Conservation (phyloP, 2,329 filamentous ascomycete species). For the Chrysosporium queenslandicum region DNA sequence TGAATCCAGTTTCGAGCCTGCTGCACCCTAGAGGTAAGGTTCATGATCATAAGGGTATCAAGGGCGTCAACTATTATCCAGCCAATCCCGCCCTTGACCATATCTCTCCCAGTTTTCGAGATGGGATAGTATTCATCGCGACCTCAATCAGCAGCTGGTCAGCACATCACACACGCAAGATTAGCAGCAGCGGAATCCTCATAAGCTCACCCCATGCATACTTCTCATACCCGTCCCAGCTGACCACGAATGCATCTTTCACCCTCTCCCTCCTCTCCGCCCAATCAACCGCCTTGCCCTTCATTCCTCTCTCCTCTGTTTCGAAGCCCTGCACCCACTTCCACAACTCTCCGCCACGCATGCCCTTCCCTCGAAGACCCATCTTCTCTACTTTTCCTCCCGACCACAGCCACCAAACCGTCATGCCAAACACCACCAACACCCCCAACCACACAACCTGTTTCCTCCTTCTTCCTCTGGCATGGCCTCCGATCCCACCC, state of each 20-base stretch:
- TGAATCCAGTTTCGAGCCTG: conserved; percentile 85
- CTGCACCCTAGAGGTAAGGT: conserved; percentile 72
- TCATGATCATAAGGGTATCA: conserved; percentile 98
- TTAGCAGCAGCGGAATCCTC: neutral
- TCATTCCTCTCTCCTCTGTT: conserved; percentile 24
- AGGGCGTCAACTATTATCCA: conserved; percentile 98
- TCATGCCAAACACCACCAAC: conserved; percentile 44
- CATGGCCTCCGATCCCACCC: neutral
- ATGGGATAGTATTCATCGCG: conserved; percentile 81
- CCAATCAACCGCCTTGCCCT: conserved; percentile 55
- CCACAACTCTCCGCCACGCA: conserved; percentile 40
- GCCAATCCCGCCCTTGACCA: conserved; percentile 80
- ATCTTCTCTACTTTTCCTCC: conserved; percentile 14
- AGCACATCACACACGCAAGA: neutral
- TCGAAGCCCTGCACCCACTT: conserved; percentile 43
- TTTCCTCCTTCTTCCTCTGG: conserved; percentile 44
- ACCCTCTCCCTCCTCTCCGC: conserved; percentile 65
- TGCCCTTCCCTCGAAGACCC: neutral
- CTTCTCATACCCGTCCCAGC: conserved; percentile 85
- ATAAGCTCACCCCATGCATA: conserved; percentile 76
- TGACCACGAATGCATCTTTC: conserved; percentile 78
- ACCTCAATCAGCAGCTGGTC: conserved; percentile 40
- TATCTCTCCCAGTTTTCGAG: conserved; percentile 66
- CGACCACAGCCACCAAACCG: conserved; percentile 55
- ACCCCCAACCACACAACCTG: conserved; percentile 51